Percentiles rank a stretch among this genome's conserved stretches.
Evolutionary conservation across 192 early-diverging fungal species (phyloP).

Genomic region (Funneliformis mosseae): DNA sequence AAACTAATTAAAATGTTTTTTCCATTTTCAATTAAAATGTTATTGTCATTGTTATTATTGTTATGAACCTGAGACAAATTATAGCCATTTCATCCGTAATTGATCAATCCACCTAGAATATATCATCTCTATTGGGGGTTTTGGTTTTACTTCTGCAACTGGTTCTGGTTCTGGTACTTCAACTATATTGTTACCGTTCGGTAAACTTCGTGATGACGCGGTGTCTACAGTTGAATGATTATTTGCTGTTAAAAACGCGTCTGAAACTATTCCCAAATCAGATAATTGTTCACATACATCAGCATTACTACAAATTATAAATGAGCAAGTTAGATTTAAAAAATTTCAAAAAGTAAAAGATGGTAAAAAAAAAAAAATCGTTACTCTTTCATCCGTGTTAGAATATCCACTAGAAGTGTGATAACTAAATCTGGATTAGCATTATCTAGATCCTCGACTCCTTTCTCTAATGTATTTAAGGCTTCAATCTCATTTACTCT

Average conservation of each 20-base stretch:
- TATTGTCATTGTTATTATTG: too few relatives aligned
- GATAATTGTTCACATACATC: conserved; percentile 24
- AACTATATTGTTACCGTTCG: neutral
- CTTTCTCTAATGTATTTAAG: conserved; percentile 43
- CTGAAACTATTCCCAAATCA: conserved; percentile 21
- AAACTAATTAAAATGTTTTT: too few relatives aligned
- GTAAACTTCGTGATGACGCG: neutral
- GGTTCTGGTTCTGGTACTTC: neutral
- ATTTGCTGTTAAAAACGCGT: neutral
- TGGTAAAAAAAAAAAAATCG: conserved; percentile 32
- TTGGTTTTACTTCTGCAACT: conserved; percentile 35
- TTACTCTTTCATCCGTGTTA: conserved; percentile 42
- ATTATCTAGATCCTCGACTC: conserved; percentile 44
- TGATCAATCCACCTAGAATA: conserved; percentile 49
- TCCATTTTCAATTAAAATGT: too few relatives aligned
- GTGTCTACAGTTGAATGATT: neutral
- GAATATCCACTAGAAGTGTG: conserved; percentile 42
- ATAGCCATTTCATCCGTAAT: conserved; percentile 45
- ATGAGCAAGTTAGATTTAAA: conserved; percentile 19
- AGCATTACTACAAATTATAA: conserved; percentile 28
- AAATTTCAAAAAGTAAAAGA: conserved; percentile 30
- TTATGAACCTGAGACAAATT: too few relatives aligned
- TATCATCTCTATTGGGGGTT: conserved; percentile 42
- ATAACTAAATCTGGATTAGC: conserved; percentile 44
- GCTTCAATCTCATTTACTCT: conserved; percentile 47